These are phyloP conservation scores for Penicillium sp. DNA, from an alignment of 2,329 filamentous ascomycete species.

Conservation along the genomic window DNA sequence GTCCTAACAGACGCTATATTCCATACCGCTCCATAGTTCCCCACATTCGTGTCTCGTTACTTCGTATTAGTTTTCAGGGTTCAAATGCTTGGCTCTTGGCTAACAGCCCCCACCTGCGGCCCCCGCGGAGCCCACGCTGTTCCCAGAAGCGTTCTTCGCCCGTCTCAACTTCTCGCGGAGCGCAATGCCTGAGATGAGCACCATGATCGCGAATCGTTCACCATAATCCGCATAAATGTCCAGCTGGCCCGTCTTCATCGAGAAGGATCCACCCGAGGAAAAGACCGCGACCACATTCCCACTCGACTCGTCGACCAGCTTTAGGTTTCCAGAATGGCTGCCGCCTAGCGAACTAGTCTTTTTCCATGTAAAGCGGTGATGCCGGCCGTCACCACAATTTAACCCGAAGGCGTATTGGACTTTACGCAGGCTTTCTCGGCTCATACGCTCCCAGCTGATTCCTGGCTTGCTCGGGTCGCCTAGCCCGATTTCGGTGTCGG, in stretches of 20 bases:
- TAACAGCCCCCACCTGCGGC: conserved; percentile 1
- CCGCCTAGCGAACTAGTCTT: conserved; percentile 28
- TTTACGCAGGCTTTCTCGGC: conserved; percentile 22
- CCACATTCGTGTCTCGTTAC: neutral
- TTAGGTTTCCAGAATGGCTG: conserved; percentile 29
- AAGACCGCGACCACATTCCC: conserved; percentile 32
- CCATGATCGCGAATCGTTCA: conserved; percentile 30
- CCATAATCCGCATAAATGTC: conserved; percentile 29
- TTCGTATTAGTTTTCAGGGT: conserved; percentile 1
- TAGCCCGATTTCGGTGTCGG: conserved; percentile 32
- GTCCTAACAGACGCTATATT: neutral
- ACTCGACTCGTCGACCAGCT: conserved; percentile 34
- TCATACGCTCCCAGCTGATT: conserved; percentile 32
- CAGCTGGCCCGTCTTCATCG: conserved; percentile 33
- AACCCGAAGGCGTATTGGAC: conserved; percentile 31
- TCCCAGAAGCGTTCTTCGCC: conserved; percentile 9
- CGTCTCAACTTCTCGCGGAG: conserved; percentile 27
- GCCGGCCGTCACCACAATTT: conserved; percentile 10
- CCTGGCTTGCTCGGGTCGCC: conserved; percentile 26
- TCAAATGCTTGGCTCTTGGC: neutral
- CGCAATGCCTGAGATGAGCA: conserved; percentile 26
- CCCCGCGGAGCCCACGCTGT: conserved; percentile 1
- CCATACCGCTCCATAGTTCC: neutral
- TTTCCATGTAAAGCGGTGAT: conserved; percentile 34
- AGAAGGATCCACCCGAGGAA: conserved; percentile 23